phyloP scores from a whole-genome alignment of 148 eudicot genomes.

The Chenopodium album region DNA sequence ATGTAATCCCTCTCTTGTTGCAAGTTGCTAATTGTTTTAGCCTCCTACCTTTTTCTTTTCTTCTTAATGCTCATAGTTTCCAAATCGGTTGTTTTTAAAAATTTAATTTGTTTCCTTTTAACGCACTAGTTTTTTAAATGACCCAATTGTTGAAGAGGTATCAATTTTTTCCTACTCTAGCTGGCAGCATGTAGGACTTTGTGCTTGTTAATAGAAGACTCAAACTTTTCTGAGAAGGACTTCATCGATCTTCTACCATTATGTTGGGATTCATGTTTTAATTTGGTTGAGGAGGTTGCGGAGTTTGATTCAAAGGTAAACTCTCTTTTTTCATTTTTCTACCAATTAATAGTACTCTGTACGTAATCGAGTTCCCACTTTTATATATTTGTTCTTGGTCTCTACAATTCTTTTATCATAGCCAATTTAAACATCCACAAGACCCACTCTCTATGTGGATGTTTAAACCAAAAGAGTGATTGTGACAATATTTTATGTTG shows the following conservation, averaged over 20 bases:
- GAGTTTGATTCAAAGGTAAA: conserved; percentile 97
- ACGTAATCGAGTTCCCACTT: background rate
- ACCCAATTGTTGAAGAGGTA: conserved; percentile 11
- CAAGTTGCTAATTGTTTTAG: background rate
- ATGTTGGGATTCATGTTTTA: conserved; percentile 91
- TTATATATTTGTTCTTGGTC: background rate
- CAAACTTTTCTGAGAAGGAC: conserved; percentile 79
- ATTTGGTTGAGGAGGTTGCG: conserved; percentile 80
- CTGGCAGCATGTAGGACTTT: conserved; percentile 84
- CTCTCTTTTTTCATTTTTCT: background rate
- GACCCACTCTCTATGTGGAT: no score
- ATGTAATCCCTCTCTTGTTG: conserved; percentile 18
- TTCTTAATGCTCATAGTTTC: background rate
- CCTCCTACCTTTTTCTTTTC: background rate
- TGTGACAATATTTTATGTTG: background rate
- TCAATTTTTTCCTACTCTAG: conserved; percentile 39
- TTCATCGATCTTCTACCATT: conserved; percentile 81
- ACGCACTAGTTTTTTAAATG: background rate
- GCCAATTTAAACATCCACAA: no score
- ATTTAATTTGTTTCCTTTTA: background rate
- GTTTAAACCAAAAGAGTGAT: no score
- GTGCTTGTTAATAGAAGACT: conserved; percentile 89
- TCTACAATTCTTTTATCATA: background rate
- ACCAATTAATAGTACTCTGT: background rate
- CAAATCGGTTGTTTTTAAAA: background rate